phyloP scores from a whole-genome alignment of 2,329 filamentous ascomycete genomes.

The Fusarium verticillioides region DNA sequence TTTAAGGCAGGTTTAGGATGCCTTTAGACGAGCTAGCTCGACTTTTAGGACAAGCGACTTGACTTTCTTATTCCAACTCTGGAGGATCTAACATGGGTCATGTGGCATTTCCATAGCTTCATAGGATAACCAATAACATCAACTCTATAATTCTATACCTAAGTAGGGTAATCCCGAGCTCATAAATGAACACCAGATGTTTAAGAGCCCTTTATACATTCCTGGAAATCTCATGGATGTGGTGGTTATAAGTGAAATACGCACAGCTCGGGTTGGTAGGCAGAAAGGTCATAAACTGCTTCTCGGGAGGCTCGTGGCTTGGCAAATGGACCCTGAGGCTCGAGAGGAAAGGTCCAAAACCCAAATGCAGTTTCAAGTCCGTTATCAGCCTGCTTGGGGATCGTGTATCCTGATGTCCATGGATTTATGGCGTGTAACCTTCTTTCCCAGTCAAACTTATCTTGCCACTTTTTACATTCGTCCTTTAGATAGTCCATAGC shows the following conservation, averaged over 20 bases:
- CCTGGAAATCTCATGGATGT: rapidly evolving
- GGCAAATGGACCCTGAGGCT: background rate
- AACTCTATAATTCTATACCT: rapidly evolving
- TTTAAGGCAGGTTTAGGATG: background rate
- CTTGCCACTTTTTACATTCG: background rate
- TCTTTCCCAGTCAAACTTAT: background rate
- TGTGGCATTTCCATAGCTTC: rapidly evolving
- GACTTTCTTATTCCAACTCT: background rate
- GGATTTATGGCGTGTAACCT: too few species aligned
- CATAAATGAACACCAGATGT: rapidly evolving
- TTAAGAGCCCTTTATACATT: too few species aligned
- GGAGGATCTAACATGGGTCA: background rate
- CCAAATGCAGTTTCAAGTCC: background rate
- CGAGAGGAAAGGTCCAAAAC: background rate
- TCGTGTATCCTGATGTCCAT: too few species aligned
- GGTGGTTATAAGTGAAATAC: background rate
- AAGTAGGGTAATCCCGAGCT: background rate
- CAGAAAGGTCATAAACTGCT: background rate
- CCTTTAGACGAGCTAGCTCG: too few species aligned
- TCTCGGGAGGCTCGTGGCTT: background rate
- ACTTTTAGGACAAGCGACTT: background rate
- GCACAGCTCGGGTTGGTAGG: background rate
- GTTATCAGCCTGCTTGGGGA: background rate
- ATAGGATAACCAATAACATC: rapidly evolving
- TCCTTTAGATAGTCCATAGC: background rate